Percentiles rank a stretch among this genome's conserved stretches.
These are phyloP conservation scores for Sorghum bicolor DNA, from an alignment of 176 grass and related monocot genomes.

Conservation along the genomic window Sorghum_bicolor_NCBIv3 NC_012872.2:10179501-10180000, in stretches of 20 bases:
- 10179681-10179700: background rate
- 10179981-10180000: background rate
- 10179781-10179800: background rate
- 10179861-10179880: background rate
- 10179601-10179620: slow-evolving; percentile 4
- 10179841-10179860: too few relatives aligned
- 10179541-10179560: too few relatives aligned
- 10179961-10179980: background rate
- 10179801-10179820: background rate
- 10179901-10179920: background rate
- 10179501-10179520: too few relatives aligned
- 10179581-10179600: background rate
- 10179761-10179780: background rate
- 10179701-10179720: background rate
- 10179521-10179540: too few relatives aligned
- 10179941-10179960: background rate
- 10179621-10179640: background rate
- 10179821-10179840: background rate
- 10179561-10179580: too few relatives aligned
- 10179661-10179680: background rate
- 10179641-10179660: background rate
- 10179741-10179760: background rate
- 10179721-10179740: background rate
- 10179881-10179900: background rate
- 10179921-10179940: background rate